Base-by-base conservation (phyloP, 2,329 filamentous ascomycete species). In the Coniochaeta prunicola region DNA sequence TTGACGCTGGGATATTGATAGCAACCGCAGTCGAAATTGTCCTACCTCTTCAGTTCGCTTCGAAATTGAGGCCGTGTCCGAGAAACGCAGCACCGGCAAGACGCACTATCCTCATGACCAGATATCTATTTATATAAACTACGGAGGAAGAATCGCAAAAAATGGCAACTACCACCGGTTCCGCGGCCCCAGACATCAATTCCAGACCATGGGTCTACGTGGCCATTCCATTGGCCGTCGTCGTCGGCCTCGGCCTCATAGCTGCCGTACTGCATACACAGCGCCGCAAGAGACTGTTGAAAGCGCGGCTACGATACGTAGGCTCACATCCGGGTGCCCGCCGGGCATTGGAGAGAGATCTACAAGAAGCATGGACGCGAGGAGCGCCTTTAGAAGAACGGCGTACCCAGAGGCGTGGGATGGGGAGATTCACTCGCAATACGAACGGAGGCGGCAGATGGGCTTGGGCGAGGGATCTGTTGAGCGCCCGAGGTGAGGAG, bases 181-280 rank as follows among this genome's bases (percentile, higher is more conserved):
- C 58, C 59, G 59, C 61, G 28, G 59, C 65, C 17, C 42, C 66
- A 48, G 62, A 65, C 31, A 66, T 79, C 4, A 73, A 76, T 57
- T 73, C 76, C 60, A 77, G 80, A 64, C 82, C 81, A 63, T 81
- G 85, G 69, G 76, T 81, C 64, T 85, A 83, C 72, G 75, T 86
- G 54, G 75, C 81, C 28, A 73, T 85, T 26, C 73, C 79, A 13
- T 65, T 83, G 55, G 70, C 76, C 59, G 67, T 81, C 59, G 73
- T 78, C 53, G 68, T 77, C 4, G 59, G 80, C 4, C 54, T 80
- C 31, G 70, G 68, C 58, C 59, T 74, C 50, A 62, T 74, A 26
- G 67, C 73, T 15, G 63, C 74, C 17, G 75, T 78, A 61, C 67
- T 80, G 50, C 70, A 81, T 56, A 71, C 79, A 57, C 72, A 74